Base-by-base conservation (phyloP, 306 rosid genomes). In the Sicyos edulis region DNA sequence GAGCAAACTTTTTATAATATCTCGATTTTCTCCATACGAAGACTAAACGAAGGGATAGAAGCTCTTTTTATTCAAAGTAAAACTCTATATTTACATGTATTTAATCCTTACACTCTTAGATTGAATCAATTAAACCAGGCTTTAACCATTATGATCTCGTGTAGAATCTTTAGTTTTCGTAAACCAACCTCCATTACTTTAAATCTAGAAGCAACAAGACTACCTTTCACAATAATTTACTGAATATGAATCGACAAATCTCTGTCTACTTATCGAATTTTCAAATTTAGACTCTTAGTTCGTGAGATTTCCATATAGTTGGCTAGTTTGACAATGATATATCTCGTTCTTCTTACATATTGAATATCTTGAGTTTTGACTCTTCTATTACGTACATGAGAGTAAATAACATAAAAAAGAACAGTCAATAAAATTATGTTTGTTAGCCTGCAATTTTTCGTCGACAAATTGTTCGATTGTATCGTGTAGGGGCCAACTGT, bases 391-490 rank as follows among this genome's bases (percentile, higher is more conserved):
- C 17, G 22, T 10, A 63, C 44, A 2, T 10, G 7, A 5, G 42
- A 34, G 49, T 62, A 9, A 37, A n/a, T 9, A 37, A 10, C 51
- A 37, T 8, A 16, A 64, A 64, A 40, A 8, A 40, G 7, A 0
- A 56, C 24, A 4, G 32, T 42, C 8, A 10, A 13, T 17, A 63
- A 63, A 62, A 63, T 1, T 16, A n/a, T 63, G 24, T 26, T 26
- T 34, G 14, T 37, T 34, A 9, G 50, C 16, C 51, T 63, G 24
- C 68, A 9, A 37, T 1, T 63, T 17, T 63, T 40, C 70, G 29
- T n/a, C 42, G n/a, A 9, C 70, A n/a, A 62, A 42, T 40, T 64
- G 34, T 65, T 65, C 70, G 32, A 42, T 19, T 65, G 71, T 65
- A 19, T 19, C 44, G 71, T 65, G 71, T 54, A 44, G 71, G 34